Conservation (phyloP, 768 basidiomycete species). For the Crucibulum laeve region DNA sequence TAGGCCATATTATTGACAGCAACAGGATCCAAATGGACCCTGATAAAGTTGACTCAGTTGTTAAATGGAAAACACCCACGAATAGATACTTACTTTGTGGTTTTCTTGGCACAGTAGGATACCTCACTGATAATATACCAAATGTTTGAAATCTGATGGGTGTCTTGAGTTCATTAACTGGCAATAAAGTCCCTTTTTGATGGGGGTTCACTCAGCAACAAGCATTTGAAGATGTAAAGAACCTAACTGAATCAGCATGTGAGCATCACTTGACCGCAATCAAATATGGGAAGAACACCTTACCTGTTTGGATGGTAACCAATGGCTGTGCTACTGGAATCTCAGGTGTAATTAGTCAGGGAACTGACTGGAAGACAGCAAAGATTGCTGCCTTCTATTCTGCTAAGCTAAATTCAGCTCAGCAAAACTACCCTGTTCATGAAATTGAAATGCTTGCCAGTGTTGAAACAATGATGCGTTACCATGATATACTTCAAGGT, state of each 20-base stretch:
- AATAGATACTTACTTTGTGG: conserved; percentile 20
- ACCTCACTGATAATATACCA: conserved; percentile 22
- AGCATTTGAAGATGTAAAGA: conserved; percentile 1
- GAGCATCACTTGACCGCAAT: conserved; percentile 2
- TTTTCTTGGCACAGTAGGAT: conserved; percentile 17
- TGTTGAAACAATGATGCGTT: conserved; percentile 20
- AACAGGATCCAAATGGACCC: conserved; percentile 32
- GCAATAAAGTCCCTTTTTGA: conserved; percentile 11
- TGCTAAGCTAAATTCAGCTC: conserved; percentile 22
- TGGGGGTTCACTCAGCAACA: conserved; percentile 6
- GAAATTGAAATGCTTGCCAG: conserved; percentile 29
- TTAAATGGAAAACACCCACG: conserved; percentile 24
- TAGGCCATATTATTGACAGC: conserved; percentile 18
- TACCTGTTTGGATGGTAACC: conserved; percentile 1
- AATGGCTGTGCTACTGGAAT: conserved; percentile 1
- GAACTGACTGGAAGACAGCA: conserved; percentile 13
- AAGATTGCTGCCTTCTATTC: conserved; percentile 24
- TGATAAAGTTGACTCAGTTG: too few relatives aligned
- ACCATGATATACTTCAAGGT: conserved; percentile 19
- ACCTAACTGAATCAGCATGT: not conserved
- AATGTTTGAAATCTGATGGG: conserved; percentile 29
- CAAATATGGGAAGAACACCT: not conserved
- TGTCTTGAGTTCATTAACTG: conserved; percentile 14
- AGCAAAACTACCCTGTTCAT: conserved; percentile 31
- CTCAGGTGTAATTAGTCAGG: not conserved